These are phyloP conservation scores for Exidia glandulosa DNA, from an alignment of 768 basidiomycete species.

Conservation along the genomic window DNA sequence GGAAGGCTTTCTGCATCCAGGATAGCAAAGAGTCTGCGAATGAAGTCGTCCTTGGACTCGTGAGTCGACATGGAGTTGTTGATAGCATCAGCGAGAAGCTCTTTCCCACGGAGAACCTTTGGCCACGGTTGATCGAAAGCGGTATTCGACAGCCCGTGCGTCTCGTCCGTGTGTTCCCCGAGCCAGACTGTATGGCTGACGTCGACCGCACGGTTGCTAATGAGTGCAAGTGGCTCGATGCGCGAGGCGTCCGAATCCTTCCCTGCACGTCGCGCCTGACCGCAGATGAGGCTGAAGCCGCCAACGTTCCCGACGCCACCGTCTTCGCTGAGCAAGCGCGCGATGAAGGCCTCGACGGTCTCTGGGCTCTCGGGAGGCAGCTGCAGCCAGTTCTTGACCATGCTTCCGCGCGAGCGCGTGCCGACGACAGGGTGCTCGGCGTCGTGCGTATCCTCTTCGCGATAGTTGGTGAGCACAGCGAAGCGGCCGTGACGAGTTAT, in stretches of 20 bases:
- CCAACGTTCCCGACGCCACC: neutral
- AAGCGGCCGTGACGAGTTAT: conserved; percentile 9
- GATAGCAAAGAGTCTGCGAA: neutral
- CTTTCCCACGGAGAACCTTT: neutral
- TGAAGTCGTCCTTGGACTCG: neutral
- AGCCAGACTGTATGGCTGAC: neutral
- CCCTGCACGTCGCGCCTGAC: neutral
- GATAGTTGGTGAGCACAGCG: conserved; percentile 6
- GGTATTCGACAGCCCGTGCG: neutral
- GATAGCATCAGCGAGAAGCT: neutral
- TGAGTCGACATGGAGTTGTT: neutral
- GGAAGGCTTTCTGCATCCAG: neutral
- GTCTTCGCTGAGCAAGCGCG: neutral
- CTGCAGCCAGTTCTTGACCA: neutral
- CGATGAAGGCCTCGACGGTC: neutral
- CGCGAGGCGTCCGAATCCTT: neutral
- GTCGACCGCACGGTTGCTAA: neutral
- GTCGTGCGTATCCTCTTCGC: neutral
- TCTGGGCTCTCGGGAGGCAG: neutral
- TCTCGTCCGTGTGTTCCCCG: neutral
- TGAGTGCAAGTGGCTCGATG: neutral
- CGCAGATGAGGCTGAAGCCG: neutral
- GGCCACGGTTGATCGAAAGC: neutral
- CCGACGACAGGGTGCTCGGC: neutral
- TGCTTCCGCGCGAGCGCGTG: neutral